Conservation (phyloP, 306 rosid species). For the Casuarina cunninghamiana region DNA sequence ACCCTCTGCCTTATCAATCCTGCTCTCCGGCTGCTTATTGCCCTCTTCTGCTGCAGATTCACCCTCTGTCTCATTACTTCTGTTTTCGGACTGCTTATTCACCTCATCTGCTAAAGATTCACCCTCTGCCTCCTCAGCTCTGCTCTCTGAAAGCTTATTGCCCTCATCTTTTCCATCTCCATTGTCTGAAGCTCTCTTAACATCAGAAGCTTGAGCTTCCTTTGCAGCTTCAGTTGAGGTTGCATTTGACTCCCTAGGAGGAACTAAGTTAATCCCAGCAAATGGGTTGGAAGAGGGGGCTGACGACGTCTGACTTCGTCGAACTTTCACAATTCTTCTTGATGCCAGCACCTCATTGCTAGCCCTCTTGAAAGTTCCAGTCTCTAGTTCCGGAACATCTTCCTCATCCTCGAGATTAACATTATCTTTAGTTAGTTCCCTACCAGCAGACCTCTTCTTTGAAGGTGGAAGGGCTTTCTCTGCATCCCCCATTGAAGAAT, state of each 20-base stretch:
- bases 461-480: slow-evolving; percentile 65
- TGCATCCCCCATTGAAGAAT: slow-evolving; percentile 68
- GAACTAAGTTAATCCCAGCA: slow-evolving; percentile 66
- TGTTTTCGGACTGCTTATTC: slow-evolving; percentile 40
- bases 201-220: slow-evolving; percentile 39
- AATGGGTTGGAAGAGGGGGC: slow-evolving; percentile 79
- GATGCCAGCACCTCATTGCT: slow-evolving; percentile 85
- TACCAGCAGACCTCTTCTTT: slow-evolving; percentile 94
- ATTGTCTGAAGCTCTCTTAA: slow-evolving; percentile 28
- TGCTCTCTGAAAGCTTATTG: background rate
- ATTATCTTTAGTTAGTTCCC: slow-evolving; percentile 80
- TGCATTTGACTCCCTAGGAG: slow-evolving; percentile 43
- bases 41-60: slow-evolving; percentile 37
- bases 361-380: slow-evolving; percentile 91
- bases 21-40: slow-evolving; percentile 39
- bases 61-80: slow-evolving; percentile 33
- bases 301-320: slow-evolving; percentile 57
- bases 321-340: slow-evolving; percentile 82
- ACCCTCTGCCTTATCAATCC: slow-evolving; percentile 32
- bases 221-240: slow-evolving; percentile 40
- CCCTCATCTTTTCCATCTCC: slow-evolving; percentile 32
- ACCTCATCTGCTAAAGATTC: slow-evolving; percentile 38
- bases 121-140: slow-evolving; percentile 5
- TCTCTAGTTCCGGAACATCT: slow-evolving; percentile 54
- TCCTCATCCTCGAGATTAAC: slow-evolving; percentile 84